Conservation (phyloP, 768 basidiomycete genomes). For the Lactarius sanguifluus region DNA sequence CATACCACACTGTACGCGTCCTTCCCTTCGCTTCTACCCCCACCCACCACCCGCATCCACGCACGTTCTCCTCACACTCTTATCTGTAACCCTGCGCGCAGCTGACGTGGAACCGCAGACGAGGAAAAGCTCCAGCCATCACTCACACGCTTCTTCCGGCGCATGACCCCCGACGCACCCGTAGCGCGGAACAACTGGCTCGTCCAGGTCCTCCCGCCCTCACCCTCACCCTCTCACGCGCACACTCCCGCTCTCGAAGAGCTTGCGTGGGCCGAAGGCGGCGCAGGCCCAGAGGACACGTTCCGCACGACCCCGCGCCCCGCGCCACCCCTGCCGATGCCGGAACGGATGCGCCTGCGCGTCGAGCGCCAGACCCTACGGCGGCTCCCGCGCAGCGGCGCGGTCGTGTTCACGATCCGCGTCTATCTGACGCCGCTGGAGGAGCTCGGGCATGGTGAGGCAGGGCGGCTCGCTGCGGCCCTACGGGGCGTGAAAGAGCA, state of each 20-base stretch:
- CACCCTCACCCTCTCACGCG: slow-evolving; percentile 28
- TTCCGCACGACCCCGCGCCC: slow-evolving; percentile 30
- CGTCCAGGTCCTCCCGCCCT: slow-evolving; percentile 42
- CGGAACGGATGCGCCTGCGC: slow-evolving; percentile 52
- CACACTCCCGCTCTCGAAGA: slow-evolving; percentile 58
- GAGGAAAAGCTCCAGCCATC: slow-evolving; percentile 60
- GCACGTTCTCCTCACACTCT: background rate
- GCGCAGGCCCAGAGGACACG: slow-evolving; percentile 53
- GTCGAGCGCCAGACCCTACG: slow-evolving; percentile 62
- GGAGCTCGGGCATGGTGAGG: slow-evolving; percentile 50
- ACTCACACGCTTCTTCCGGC: slow-evolving; percentile 69
- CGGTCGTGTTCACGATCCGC: slow-evolving; percentile 63
- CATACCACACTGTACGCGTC: slow-evolving; percentile 66
- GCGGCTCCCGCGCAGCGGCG: slow-evolving; percentile 57
- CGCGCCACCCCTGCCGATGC: slow-evolving; percentile 21
- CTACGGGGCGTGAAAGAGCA: slow-evolving; percentile 59
- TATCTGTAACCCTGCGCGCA: background rate
- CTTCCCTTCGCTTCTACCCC: background rate
- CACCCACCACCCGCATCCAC: background rate
- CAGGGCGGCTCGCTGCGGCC: slow-evolving; percentile 58
- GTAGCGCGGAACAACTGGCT: slow-evolving; percentile 71
- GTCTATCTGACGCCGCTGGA: slow-evolving; percentile 56
- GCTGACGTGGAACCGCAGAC: slow-evolving; percentile 39
- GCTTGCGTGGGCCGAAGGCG: slow-evolving; percentile 60
- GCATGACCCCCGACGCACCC: slow-evolving; percentile 64